Evolutionary conservation across 164 flowering plant genomes (phyloP).

Genomic region (Tinospora cordifolia): DNA sequence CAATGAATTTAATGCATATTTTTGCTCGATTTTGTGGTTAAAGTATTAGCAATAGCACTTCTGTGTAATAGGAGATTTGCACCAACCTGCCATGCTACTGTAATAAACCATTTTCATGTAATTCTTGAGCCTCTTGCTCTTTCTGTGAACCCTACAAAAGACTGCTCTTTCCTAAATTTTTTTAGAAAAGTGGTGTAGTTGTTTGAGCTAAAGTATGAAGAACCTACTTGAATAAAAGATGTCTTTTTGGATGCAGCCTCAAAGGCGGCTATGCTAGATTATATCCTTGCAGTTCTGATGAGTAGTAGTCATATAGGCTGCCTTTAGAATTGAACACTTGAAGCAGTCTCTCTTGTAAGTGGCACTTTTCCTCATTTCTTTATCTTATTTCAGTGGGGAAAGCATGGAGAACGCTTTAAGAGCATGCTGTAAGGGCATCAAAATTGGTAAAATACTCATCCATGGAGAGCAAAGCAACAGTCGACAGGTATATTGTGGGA

Average conservation of each 20-base stretch:
- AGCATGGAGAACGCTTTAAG: conserved; percentile 91
- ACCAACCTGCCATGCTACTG: too few relatives aligned
- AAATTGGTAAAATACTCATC: conserved; percentile 78
- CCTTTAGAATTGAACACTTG: neutral
- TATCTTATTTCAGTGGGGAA: conserved; percentile 52
- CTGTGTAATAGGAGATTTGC: too few relatives aligned
- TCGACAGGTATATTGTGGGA: conserved; percentile 38
- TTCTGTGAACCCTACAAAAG: too few relatives aligned
- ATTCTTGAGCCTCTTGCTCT: too few relatives aligned
- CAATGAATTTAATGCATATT: too few relatives aligned
- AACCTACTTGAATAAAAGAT: too few relatives aligned
- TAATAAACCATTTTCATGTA: too few relatives aligned
- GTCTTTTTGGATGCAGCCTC: neutral
- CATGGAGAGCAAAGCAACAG: conserved; percentile 52
- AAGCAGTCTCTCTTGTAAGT: neutral
- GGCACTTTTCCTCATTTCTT: conserved; percentile 4
- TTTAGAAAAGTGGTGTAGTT: too few relatives aligned
- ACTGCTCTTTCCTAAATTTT: too few relatives aligned
- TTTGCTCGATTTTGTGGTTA: too few relatives aligned
- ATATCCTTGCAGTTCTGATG: neutral
- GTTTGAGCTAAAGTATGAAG: too few relatives aligned
- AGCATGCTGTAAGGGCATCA: conserved; percentile 89
- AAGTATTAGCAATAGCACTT: too few relatives aligned
- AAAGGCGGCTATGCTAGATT: neutral
- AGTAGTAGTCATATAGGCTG: neutral